Evolutionary conservation across 345 rosid genomes (phyloP), one percentile per base, ranked within the genome.

Genomic region (Limnanthes douglasii): DNA sequence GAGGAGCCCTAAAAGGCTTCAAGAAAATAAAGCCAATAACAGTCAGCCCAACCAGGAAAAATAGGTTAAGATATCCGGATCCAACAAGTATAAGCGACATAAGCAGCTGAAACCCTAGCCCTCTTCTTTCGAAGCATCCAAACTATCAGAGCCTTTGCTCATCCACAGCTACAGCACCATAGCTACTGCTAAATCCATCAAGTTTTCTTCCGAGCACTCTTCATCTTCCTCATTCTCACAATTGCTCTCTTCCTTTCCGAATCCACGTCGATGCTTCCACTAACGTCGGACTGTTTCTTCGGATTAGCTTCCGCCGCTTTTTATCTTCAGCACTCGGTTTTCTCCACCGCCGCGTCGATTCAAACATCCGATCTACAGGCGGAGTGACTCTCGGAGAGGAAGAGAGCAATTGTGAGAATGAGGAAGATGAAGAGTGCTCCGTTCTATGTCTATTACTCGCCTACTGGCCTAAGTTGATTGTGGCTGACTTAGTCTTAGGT

Each of bases 301-400:
- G 86, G 81, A n/a, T 69, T 80, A 35, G 76, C 75, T 21, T 65
- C 98, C 46, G 68, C 80, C 0, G 45, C 68, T 15, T 78, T 82
- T 72, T 78, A 64, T 56, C 94, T 88, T 28, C 82, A 66, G 24
- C 67, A 62, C 68, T 71, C 68, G 18, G 60, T 62, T 37, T 66
- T 82, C 26, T 53, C 83, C 4, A 27, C 79, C 8, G 46, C 92
- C 2, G 86, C 95, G 18, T 39, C 81, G 12, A 62, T 68, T 31
- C 98, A 83, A 52, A 68, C 70, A 11, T 90, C 98, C 39, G 73
- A 68, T 53, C 84, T 90, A 41, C 79, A 90, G 19, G 86, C 88
- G 37, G 77, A 80, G 30, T 80, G 92, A 37, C n/a, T n/a, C n/a
- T 71, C 78, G 27, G 94, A 63, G 50, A 79, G 45, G 32, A 88